phyloP scores from a whole-genome alignment of 1,139 yeast species.

The Pichia cactophila region DNA sequence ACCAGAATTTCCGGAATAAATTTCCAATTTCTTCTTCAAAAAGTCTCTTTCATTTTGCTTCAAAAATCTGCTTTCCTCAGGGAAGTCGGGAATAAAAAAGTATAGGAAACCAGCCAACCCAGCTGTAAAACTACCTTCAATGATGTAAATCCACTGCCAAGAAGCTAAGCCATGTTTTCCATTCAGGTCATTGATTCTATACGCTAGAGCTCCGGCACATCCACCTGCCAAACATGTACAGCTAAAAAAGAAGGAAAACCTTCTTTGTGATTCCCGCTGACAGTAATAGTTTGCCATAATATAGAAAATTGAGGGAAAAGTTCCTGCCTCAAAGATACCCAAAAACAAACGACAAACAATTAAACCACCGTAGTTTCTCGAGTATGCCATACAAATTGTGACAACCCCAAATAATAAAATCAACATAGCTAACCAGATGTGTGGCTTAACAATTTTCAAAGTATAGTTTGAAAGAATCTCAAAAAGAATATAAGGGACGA shows the following conservation, averaged over 20 bases:
- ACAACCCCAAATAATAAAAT: conserved; percentile 56
- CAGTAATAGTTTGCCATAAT: conserved; percentile 51
- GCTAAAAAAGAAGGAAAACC: conserved; percentile 62
- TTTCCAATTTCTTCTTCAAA: conserved; percentile 47
- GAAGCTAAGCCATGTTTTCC: conserved; percentile 42
- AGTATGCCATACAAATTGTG: conserved; percentile 62
- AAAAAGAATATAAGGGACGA: conserved; percentile 61
- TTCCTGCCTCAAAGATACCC: conserved; percentile 61
- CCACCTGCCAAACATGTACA: conserved; percentile 75
- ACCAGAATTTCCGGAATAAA: conserved; percentile 48
- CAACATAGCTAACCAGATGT: conserved; percentile 51
- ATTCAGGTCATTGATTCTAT: conserved; percentile 45
- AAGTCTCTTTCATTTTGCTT: conserved; percentile 40
- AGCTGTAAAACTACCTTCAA: conserved; percentile 66
- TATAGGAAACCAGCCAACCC: conserved; percentile 55
- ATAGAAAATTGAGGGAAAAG: conserved; percentile 70
- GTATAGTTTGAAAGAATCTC: conserved; percentile 62
- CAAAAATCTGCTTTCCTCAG: conserved; percentile 52
- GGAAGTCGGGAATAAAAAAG: conserved; percentile 67
- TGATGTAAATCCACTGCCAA: conserved; percentile 73
- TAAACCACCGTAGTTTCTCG: conserved; percentile 48
- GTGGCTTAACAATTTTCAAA: conserved; percentile 55
- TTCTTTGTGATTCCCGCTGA: conserved; percentile 56
- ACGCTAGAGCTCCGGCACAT: conserved; percentile 71
- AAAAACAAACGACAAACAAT: conserved; percentile 55